Evolutionary conservation across 768 basidiomycete species (phyloP).

Genomic region (Leccinellum rugosiceps): DNA sequence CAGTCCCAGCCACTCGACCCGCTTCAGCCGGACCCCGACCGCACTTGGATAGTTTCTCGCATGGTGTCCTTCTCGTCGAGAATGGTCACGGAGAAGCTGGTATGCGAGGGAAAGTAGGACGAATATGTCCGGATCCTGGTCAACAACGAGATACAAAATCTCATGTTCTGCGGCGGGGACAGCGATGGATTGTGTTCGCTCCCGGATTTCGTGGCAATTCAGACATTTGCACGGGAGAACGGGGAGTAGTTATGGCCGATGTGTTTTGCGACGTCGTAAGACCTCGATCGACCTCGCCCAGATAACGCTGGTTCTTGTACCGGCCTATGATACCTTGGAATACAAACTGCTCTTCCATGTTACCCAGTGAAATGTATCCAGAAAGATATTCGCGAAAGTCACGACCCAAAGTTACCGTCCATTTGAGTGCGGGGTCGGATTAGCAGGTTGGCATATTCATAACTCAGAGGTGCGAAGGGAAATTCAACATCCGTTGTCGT

Average conservation of each 20-base stretch:
- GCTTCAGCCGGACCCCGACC: slow-evolving; percentile 7
- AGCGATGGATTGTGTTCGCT: too few species aligned
- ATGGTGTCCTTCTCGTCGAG: too few species aligned
- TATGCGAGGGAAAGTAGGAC: too few species aligned
- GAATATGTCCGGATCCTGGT: too few species aligned
- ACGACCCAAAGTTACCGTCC: neutral
- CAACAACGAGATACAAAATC: too few species aligned
- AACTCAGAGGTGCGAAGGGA: too few species aligned
- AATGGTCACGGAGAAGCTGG: too few species aligned
- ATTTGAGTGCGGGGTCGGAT: neutral
- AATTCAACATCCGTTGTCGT: too few species aligned
- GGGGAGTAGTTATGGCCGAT: neutral
- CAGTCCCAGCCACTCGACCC: slow-evolving; percentile 27
- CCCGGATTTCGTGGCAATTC: too few species aligned
- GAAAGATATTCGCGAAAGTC: neutral
- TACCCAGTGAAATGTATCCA: neutral
- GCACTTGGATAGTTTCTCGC: slow-evolving; percentile 51
- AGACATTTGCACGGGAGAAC: too few species aligned
- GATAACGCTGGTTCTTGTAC: neutral
- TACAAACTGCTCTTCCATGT: neutral
- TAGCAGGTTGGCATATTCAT: neutral
- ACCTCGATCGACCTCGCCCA: neutral
- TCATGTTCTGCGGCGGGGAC: too few species aligned
- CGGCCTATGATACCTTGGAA: neutral
- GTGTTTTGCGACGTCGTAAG: neutral